These are phyloP conservation scores for Botrytis medusae DNA, from an alignment of 2,329 filamentous ascomycete genomes.

Conservation along the genomic window DNA sequence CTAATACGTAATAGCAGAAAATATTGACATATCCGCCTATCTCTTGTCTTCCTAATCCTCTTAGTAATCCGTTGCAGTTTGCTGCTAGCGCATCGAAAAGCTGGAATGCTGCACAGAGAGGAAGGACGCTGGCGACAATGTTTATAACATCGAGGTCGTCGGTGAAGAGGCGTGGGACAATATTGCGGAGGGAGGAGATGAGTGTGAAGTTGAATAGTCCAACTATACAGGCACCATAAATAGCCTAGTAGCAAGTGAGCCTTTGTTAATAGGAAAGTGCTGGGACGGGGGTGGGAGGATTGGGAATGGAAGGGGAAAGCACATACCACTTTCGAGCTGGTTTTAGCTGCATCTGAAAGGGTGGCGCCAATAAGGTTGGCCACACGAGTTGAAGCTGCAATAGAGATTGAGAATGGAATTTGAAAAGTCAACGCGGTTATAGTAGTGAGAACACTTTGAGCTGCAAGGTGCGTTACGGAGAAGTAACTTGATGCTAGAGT, in stretches of 20 bases:
- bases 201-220: conserved; percentile 76
- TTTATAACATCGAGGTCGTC: conserved; percentile 67
- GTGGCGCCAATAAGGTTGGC: conserved; percentile 91
- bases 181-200: conserved; percentile 65
- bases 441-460: conserved; percentile 81
- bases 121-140: conserved; percentile 69
- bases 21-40: conserved; percentile 89
- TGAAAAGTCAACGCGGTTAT: conserved; percentile 81
- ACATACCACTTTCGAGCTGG: conserved; percentile 66
- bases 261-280: conserved; percentile 10
- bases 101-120: conserved; percentile 84
- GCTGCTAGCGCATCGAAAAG: conserved; percentile 80
- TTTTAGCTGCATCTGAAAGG: conserved; percentile 76
- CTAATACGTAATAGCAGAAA: conserved; percentile 81
- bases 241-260: conserved; percentile 44
- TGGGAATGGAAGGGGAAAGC: not conserved
- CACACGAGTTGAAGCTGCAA: conserved; percentile 83
- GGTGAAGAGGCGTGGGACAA: conserved; percentile 79
- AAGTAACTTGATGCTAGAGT: conserved; percentile 81
- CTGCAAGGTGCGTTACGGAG: conserved; percentile 75
- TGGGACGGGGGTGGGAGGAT: not conserved
- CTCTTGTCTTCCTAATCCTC: conserved; percentile 84
- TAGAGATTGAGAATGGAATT: conserved; percentile 86
- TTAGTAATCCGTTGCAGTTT: conserved; percentile 78
- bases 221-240: conserved; percentile 66